Evolutionary conservation across 257 asterid species (phyloP), one percentile per base, ranked within the genome.

Genomic region (Avicennia marina): DNA sequence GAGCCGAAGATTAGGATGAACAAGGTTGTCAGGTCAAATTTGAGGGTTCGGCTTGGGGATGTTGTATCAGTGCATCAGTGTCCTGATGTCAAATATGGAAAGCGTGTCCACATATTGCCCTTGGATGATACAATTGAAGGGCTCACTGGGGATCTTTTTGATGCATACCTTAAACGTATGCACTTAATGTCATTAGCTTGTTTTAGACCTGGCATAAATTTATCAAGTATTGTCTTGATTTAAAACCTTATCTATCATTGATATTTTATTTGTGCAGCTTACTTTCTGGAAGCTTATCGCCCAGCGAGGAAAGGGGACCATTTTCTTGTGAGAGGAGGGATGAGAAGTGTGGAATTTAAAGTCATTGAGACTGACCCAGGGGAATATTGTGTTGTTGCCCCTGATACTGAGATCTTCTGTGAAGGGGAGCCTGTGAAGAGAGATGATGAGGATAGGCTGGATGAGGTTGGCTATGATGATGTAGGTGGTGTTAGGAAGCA

Each of bases 41-140:
- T 86, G 75, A 76, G 91, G 71, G 89, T 82, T 70, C 75, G 89
- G 22, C 91, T 86, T 63, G 95, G 83, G 43, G 95, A 86, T 68
- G 84, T 84, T 64, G 90, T 84, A 33, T 87, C 95, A 34, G 84
- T 87, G 63, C 95, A 87, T 73, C 95, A 87, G 79, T 87, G 95
- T 67, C 95, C 95, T 29, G 94, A 84, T 74, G 95, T 87, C 55
- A 87, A 84, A 73, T 87, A 87, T 48, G 96, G 96, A 38, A 87
- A 78, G 69, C 94, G 94, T 6, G 91, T 87, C 56, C 96, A 87
- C 75, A 81, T 80, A 62, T 73, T 87, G 47, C 96, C 96, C 56
- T 48, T 84, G 64, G 95, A 87, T 58, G 95, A 87, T 60, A 84
- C 94, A 8, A 78, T 87, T n/a, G 95, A 87, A 75, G 95, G 95